A percentile compares a stretch with the other conserved stretches of the same genome.
phyloP scores from a whole-genome alignment of 1,284 basidiomycete species.

The Trametes pubescens region DNA sequence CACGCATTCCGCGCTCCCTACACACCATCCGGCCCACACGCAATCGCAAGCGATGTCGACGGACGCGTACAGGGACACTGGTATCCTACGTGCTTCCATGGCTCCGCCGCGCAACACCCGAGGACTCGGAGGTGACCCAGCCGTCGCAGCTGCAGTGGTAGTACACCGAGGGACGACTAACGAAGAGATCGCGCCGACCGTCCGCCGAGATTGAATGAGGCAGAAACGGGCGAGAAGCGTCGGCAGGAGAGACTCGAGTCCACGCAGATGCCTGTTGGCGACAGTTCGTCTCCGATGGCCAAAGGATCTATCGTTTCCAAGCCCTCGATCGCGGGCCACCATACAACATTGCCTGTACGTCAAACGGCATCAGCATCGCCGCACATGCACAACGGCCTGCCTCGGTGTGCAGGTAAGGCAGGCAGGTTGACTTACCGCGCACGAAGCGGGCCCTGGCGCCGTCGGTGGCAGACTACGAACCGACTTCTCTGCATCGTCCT shows the following conservation, averaged over 20 bases:
- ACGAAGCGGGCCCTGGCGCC: neutral
- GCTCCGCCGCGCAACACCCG: neutral
- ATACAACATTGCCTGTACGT: constrained; percentile 14
- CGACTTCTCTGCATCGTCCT: constrained; percentile 2
- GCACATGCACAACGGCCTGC: neutral
- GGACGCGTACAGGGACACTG: neutral
- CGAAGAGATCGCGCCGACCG: constrained; percentile 4
- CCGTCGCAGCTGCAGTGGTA: no score
- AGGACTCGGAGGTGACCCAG: no score
- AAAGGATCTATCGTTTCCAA: constrained; percentile 12
- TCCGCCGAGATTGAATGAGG: neutral
- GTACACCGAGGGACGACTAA: neutral
- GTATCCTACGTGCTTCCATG: neutral
- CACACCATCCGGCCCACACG: no score
- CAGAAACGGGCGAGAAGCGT: neutral
- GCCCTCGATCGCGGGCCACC: constrained; percentile 16
- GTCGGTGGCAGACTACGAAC: neutral
- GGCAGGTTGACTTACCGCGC: neutral
- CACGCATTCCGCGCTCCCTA: neutral
- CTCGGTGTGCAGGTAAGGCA: constrained; percentile 2
- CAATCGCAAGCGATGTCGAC: neutral
- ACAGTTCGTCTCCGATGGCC: constrained; percentile 22
- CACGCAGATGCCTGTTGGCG: constrained; percentile 12
- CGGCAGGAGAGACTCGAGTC: neutral
- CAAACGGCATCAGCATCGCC: constrained; percentile 18